A percentile compares a stretch with the other conserved stretches of the same genome.
phyloP scores from a whole-genome alignment of 1,284 basidiomycete species.

The Athelia psychrophila region DNA sequence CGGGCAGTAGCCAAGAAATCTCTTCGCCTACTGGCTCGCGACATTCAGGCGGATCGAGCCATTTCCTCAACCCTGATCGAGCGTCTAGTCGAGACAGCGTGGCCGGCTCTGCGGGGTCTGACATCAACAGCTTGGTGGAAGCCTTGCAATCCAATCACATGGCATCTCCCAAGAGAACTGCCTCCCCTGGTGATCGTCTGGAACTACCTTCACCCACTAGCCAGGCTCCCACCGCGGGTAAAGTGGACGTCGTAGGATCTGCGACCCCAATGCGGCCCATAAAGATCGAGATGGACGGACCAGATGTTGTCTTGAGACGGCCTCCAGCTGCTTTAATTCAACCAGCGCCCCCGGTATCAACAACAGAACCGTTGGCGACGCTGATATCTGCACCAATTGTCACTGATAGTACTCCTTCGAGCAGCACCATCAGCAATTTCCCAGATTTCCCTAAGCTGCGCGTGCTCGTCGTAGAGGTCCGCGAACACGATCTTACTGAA shows the following conservation, averaged over 20 bases:
- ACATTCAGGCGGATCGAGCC: conserved; percentile 15
- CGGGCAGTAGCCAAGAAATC: conserved; percentile 13
- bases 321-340: too few species aligned
- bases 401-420: too few species aligned
- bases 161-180: conserved; percentile 6
- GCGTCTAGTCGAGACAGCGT: neutral
- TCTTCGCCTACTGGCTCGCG: neutral
- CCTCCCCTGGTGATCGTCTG: conserved; percentile 23
- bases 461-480: conserved; percentile 72
- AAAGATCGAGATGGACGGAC: conserved; percentile 36
- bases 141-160: conserved; percentile 50
- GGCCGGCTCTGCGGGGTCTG: conserved; percentile 20
- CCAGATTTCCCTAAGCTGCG: conserved; percentile 31
- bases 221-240: too few species aligned
- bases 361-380: too few species aligned
- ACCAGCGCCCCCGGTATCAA: too few species aligned
- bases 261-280: conserved; percentile 36
- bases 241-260: conserved; percentile 26
- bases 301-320: conserved; percentile 17
- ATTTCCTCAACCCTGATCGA: conserved; percentile 3
- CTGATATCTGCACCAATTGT: too few species aligned
- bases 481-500: conserved; percentile 6
- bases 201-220: too few species aligned
- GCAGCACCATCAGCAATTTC: neutral
- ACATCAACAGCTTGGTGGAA: conserved; percentile 69